These are phyloP conservation scores for Phytophthora chlamydospora DNA, from an alignment of 352 stramenopile genomes.

Conservation along the genomic window DNA sequence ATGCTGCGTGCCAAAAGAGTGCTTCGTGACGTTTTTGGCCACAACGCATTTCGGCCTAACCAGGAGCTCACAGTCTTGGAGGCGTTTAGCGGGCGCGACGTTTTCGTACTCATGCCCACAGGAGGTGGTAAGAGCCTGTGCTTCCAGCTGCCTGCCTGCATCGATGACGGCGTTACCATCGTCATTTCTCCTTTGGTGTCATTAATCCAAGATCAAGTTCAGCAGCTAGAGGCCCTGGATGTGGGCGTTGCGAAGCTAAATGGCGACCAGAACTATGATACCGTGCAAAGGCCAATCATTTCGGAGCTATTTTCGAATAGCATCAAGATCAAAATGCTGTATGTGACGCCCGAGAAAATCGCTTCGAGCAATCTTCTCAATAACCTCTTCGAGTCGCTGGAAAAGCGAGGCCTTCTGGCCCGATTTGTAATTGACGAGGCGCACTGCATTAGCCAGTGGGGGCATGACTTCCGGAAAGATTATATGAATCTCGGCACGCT, in stretches of 20 bases:
- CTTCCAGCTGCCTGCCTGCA: conserved; percentile 94
- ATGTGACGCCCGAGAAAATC: conserved; percentile 99
- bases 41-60: conserved; percentile 94
- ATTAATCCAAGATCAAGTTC: conserved; percentile 99
- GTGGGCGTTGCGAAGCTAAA: conserved; percentile 90
- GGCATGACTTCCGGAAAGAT: conserved; percentile 99
- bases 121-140: conserved; percentile 98
- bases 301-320: conserved; percentile 83
- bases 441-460: conserved; percentile 98
- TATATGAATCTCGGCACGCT: conserved; percentile 96
- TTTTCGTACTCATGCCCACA: conserved; percentile 99
- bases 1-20: conserved; percentile 75
- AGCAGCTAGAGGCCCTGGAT: conserved; percentile 93
- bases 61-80: conserved; percentile 96
- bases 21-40: conserved; percentile 93
- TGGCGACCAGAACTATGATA: conserved; percentile 88
- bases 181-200: conserved; percentile 99
- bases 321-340: conserved; percentile 96
- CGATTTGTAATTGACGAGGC: conserved; percentile 97
- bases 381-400: conserved; percentile 85
- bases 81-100: conserved; percentile 92
- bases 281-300: conserved; percentile 87
- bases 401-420: conserved; percentile 87
- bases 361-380: conserved; percentile 85
- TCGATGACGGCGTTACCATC: conserved; percentile 94